A percentile compares a stretch with the other conserved stretches of the same genome.
Conservation (phyloP, 2,329 filamentous ascomycete genomes). For the Trichoderma cornu-damae region DNA sequence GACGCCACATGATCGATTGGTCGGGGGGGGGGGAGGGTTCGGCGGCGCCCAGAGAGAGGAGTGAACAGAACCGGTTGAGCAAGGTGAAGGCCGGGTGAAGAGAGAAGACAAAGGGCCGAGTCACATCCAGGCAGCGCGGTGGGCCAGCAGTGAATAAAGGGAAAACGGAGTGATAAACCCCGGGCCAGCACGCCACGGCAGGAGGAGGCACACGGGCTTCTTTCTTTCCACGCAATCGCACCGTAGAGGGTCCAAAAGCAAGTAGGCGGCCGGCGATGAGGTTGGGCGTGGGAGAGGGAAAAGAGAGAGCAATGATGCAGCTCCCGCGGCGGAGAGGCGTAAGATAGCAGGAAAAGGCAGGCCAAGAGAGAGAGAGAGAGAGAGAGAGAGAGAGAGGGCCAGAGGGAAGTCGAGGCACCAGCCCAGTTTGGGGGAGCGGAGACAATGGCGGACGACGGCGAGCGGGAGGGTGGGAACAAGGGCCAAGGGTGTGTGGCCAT, state of each 20-base stretch:
- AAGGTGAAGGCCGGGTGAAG: constrained; percentile 6
- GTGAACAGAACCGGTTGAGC: not conserved
- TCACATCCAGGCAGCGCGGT: constrained; percentile 22
- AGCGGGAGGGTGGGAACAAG: constrained; percentile 26
- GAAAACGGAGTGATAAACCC: constrained; percentile 20
- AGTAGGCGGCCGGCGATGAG: constrained; percentile 11
- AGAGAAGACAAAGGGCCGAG: constrained; percentile 20
- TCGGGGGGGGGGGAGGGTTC: no score
- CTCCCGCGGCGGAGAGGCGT: constrained; percentile 23
- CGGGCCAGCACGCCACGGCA: constrained; percentile 21
- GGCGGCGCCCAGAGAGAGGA: not conserved
- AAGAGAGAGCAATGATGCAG: constrained; percentile 24
- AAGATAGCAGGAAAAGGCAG: constrained; percentile 19
- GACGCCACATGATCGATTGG: constrained; percentile 21
- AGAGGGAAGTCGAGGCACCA: constrained; percentile 23
- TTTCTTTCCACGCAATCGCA: constrained; percentile 14
- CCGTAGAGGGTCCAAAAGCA: not conserved
- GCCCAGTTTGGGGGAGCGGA: constrained; percentile 30
- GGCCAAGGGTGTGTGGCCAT: constrained; percentile 6
- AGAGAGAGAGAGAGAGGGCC: constrained; percentile 26
- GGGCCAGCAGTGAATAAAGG: constrained; percentile 23
- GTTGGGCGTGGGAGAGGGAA: constrained; percentile 17
- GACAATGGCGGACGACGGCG: constrained; percentile 30
- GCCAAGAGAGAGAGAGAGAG: no score
- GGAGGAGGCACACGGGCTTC: constrained; percentile 14